A percentile compares a stretch with the other conserved stretches of the same genome.
These are phyloP conservation scores for Ophiostoma himal-ulmi DNA, from an alignment of 2,329 filamentous ascomycete species.

Conservation along the genomic window DNA sequence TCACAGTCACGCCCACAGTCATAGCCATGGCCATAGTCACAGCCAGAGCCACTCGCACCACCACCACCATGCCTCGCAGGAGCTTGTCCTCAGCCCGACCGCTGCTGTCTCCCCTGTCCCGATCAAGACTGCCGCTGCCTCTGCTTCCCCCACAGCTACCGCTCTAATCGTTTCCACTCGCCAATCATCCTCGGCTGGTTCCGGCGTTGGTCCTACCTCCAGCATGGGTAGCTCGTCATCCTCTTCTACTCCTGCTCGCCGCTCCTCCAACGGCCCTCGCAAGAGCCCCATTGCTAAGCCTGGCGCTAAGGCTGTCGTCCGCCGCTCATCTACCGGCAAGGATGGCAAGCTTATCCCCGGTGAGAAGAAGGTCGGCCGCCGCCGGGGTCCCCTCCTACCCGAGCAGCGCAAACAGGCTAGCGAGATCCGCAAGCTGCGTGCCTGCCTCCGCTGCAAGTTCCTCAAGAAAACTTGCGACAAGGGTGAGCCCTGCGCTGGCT, in stretches of 20 bases:
- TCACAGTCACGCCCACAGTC: slow-evolving; percentile 45
- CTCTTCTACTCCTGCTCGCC: slow-evolving; percentile 58
- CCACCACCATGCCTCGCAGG: slow-evolving; percentile 37
- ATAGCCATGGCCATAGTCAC: slow-evolving; percentile 45
- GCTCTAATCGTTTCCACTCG: slow-evolving; percentile 36
- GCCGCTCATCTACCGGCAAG: slow-evolving; percentile 70
- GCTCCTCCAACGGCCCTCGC: slow-evolving; percentile 59
- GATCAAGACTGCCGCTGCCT: slow-evolving; percentile 52
- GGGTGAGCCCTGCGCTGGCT: slow-evolving; percentile 90
- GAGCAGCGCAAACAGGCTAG: slow-evolving; percentile 95
- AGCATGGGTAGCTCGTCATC: slow-evolving; percentile 42
- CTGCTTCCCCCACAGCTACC: slow-evolving; percentile 12
- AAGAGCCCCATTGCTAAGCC: slow-evolving; percentile 78
- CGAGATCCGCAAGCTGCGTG: slow-evolving; percentile 90
- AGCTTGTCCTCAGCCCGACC: slow-evolving; percentile 60
- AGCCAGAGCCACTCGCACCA: slow-evolving; percentile 37
- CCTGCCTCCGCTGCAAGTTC: slow-evolving; percentile 94
- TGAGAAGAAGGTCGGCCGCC: slow-evolving; percentile 89
- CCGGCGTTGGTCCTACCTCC: slow-evolving; percentile 43
- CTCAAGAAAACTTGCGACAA: slow-evolving; percentile 99
- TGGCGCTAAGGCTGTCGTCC: slow-evolving; percentile 69
- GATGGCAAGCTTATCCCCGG: slow-evolving; percentile 58
- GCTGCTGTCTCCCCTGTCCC: slow-evolving; percentile 62
- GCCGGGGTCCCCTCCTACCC: slow-evolving; percentile 81
- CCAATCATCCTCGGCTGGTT: slow-evolving; percentile 55